A percentile compares a stretch with the other conserved stretches of the same genome.
Conservation (phyloP, 768 basidiomycete species). For the Pleurotus citrinopileatus region DNA sequence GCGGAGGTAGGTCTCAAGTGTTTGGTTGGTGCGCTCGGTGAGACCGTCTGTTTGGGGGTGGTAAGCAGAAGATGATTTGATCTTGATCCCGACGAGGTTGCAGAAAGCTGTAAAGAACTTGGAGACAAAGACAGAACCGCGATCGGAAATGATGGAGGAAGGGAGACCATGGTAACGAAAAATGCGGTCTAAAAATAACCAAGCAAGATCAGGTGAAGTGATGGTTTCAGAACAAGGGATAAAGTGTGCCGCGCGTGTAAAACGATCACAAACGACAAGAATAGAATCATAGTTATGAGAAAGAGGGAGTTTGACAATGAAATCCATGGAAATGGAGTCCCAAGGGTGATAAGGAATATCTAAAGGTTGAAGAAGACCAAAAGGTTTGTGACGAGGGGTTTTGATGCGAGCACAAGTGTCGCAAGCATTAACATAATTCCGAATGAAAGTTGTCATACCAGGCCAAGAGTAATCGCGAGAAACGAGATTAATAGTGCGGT, state of each 20-base stretch:
- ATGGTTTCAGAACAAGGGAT: conserved; percentile 21
- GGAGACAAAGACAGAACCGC: not conserved
- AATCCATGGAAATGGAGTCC: conserved; percentile 34
- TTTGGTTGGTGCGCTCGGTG: conserved; percentile 28
- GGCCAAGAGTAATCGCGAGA: conserved; percentile 41
- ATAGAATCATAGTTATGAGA: conserved; percentile 30
- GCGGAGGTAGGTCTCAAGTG: conserved; percentile 33
- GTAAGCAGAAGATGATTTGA: conserved; percentile 32
- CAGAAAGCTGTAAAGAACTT: not conserved
- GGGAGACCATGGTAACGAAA: conserved; percentile 5
- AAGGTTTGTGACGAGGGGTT: not conserved
- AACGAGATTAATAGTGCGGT: conserved; percentile 31
- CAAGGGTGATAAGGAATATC: conserved; percentile 22
- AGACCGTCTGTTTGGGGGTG: conserved; percentile 42
- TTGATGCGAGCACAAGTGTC: conserved; percentile 14
- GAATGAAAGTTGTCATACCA: conserved; percentile 18
- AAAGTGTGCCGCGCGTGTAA: conserved; percentile 18
- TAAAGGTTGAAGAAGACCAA: conserved; percentile 12
- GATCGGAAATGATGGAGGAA: not conserved
- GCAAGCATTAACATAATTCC: conserved; percentile 10
- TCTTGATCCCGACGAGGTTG: conserved; percentile 6
- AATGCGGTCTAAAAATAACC: not conserved
- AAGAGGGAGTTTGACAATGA: conserved; percentile 28
- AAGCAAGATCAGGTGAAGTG: conserved; percentile 1
- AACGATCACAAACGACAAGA: conserved; percentile 24